phyloP scores from a whole-genome alignment of 805 yeast species.

The Ogataea kodamae region DNA sequence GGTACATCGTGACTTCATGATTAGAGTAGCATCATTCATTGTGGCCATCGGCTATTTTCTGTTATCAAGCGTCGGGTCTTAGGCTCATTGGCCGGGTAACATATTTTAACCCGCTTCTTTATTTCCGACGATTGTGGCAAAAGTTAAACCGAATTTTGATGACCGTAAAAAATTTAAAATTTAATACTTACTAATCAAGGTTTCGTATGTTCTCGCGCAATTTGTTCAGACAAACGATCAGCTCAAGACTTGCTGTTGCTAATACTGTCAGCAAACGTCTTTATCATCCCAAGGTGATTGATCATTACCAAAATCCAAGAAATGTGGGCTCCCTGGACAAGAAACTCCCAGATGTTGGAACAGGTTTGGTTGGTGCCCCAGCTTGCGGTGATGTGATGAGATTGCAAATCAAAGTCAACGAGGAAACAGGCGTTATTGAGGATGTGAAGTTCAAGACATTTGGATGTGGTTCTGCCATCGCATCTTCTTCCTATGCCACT shows the following conservation, averaged over 20 bases:
- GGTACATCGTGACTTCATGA: constrained; percentile 4
- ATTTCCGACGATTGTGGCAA: too few relatives aligned
- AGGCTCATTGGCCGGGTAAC: constrained; percentile 5
- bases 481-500: constrained; percentile 91
- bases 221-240: constrained; percentile 13
- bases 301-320: constrained; percentile 94
- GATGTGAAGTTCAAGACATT: constrained; percentile 97
- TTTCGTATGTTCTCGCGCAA: constrained; percentile 22
- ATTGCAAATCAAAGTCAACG: constrained; percentile 90
- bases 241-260: constrained; percentile 12
- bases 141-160: constrained; percentile 2
- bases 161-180: constrained; percentile 4
- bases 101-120: constrained; percentile 2
- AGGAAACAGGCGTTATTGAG: constrained; percentile 82
- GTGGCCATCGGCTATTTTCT: constrained; percentile 3
- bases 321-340: constrained; percentile 94
- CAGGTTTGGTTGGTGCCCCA: constrained; percentile 98
- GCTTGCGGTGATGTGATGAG: constrained; percentile 99
- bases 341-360: constrained; percentile 73
- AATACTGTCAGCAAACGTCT: constrained; percentile 26
- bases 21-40: constrained; percentile 4
- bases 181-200: neutral
- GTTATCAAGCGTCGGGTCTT: neutral
- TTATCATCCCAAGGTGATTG: constrained; percentile 93
- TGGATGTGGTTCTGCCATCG: constrained; percentile 99